phyloP scores from a whole-genome alignment of 495 filamentous ascomycete species.

The Xylaria bambusicola region DNA sequence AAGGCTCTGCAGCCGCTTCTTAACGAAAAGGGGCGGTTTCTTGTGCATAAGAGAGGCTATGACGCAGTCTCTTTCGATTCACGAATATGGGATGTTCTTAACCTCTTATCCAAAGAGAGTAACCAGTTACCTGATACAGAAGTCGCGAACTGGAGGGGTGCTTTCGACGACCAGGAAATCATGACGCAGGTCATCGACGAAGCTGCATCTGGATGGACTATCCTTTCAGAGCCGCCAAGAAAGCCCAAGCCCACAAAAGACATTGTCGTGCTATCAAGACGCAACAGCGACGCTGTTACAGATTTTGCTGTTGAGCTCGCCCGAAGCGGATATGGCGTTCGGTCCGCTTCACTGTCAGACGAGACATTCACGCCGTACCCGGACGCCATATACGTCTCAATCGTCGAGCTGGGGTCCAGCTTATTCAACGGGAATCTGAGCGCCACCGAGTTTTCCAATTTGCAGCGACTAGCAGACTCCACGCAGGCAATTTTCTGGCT shows the following conservation, averaged over 20 bases:
- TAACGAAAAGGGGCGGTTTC: neutral
- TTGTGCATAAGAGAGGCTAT: neutral
- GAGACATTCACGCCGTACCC: neutral
- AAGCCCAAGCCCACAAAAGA: neutral
- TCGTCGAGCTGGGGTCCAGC: slow-evolving; percentile 2
- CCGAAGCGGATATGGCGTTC: neutral
- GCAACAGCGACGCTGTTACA: neutral
- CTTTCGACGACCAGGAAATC: neutral
- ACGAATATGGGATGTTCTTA: neutral
- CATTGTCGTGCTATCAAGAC: slow-evolving; percentile 1
- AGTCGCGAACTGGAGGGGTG: neutral
- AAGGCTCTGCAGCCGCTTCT: neutral
- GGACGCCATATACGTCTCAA: neutral
- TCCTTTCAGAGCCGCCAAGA: neutral
- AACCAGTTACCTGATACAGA: neutral
- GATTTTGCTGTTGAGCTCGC: neutral
- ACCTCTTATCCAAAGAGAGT: neutral
- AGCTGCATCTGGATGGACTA: neutral
- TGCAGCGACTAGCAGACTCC: neutral
- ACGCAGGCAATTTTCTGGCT: slow-evolving; percentile 8
- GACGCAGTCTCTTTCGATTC: neutral
- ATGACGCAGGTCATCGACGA: neutral
- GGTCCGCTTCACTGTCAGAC: neutral
- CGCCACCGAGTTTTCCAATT: slow-evolving; percentile 1
- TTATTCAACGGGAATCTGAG: slow-evolving; percentile 1